Conservation (phyloP, 2,329 filamentous ascomycete species). For the Fusarium fujikuroi region DNA sequence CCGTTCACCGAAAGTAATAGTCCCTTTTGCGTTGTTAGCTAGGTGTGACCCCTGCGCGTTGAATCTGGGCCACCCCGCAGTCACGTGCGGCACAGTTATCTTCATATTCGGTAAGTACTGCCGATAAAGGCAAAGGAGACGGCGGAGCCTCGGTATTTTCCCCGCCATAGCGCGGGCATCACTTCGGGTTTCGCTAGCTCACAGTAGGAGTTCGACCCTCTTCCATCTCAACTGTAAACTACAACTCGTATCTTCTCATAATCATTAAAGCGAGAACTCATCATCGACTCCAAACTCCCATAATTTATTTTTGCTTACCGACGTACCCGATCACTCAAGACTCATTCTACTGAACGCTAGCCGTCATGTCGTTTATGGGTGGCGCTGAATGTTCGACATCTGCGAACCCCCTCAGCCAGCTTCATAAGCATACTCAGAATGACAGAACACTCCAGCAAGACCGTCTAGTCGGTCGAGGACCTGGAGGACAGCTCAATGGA, state of each 20-base stretch:
- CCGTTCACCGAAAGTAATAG: conserved; percentile 21
- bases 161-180: conserved; percentile 38
- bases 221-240: conserved; percentile 34
- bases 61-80: conserved; percentile 42
- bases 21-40: not conserved
- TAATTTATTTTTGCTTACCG: not conserved
- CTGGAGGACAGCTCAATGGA: conserved; percentile 76
- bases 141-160: conserved; percentile 46
- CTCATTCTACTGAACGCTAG: conserved; percentile 13
- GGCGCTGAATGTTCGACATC: conserved; percentile 97
- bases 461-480: conserved; percentile 80
- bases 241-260: not conserved
- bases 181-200: conserved; percentile 25
- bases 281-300: not conserved
- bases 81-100: conserved; percentile 47
- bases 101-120: conserved; percentile 21
- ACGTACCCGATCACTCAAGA: conserved; percentile 14
- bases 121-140: conserved; percentile 27
- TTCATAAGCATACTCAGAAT: conserved; percentile 96
- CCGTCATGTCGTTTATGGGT: conserved; percentile 90
- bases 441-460: conserved; percentile 96
- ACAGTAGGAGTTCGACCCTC: conserved; percentile 16
- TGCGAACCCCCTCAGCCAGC: conserved; percentile 95
- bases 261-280: not conserved
- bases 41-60: conserved; percentile 12